phyloP scores from a whole-genome alignment of 1,139 yeast genomes.

The Pichia sp. region DNA sequence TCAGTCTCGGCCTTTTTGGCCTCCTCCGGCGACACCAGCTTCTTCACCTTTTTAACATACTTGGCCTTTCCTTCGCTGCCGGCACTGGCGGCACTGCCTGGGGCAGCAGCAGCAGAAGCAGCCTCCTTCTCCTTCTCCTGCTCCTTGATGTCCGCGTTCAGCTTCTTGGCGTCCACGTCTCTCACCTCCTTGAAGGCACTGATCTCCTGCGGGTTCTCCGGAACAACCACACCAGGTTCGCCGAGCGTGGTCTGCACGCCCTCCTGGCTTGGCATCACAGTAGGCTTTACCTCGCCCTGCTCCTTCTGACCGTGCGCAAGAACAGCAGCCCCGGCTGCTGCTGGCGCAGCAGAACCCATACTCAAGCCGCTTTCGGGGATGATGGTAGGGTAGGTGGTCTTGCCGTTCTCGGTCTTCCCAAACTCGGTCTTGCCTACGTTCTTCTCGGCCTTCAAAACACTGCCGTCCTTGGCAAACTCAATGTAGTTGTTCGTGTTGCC shows the following conservation, averaged over 20 bases:
- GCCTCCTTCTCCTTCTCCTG: constrained; percentile 1
- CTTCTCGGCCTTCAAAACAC: constrained; percentile 1
- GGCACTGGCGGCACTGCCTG: too few relatives aligned
- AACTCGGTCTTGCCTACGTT: constrained; percentile 22
- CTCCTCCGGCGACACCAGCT: too few relatives aligned
- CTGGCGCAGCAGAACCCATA: constrained; percentile 3
- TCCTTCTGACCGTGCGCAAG: too few relatives aligned
- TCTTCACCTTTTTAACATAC: too few relatives aligned
- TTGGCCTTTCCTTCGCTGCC: too few relatives aligned
- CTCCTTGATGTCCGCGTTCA: constrained; percentile 35
- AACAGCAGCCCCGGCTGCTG: constrained; percentile 2
- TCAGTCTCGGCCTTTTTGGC: constrained; percentile 3
- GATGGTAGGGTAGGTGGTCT: constrained; percentile 25
- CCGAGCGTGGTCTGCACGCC: constrained; percentile 43
- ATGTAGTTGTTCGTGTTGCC: constrained; percentile 65
- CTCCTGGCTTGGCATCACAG: constrained; percentile 47
- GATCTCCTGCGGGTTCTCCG: constrained; percentile 45
- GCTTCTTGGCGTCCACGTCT: constrained; percentile 43
- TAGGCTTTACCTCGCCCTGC: constrained; percentile 20
- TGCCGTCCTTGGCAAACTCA: constrained; percentile 34
- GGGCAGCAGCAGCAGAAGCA: too few relatives aligned
- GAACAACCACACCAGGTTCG: constrained; percentile 58
- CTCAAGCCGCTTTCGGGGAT: constrained; percentile 52
- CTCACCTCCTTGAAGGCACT: constrained; percentile 47
- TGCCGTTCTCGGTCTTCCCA: constrained; percentile 22